A percentile compares a stretch with the other conserved stretches of the same genome.
These are phyloP conservation scores for Hygrophorus russula DNA, from an alignment of 768 basidiomycete species.

Conservation along the genomic window DNA sequence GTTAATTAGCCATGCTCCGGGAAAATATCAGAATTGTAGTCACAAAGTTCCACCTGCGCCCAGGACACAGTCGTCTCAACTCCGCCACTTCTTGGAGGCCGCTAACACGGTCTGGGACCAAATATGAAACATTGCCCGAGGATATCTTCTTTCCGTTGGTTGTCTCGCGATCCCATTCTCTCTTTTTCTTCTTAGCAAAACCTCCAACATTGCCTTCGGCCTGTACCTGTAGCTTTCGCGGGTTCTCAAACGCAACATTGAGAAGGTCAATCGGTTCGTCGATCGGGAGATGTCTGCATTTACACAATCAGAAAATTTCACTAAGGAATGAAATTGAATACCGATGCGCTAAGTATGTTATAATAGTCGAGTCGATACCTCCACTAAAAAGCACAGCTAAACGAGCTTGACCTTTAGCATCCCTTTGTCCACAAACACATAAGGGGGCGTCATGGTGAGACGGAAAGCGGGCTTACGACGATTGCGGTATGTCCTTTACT, in stretches of 20 bases:
- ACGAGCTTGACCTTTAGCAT: conserved; percentile 31
- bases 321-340: conserved; percentile 14
- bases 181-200: conserved; percentile 33
- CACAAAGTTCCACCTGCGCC: conserved; percentile 86
- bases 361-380: conserved; percentile 84
- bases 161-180: conserved; percentile 9
- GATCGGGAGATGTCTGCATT: conserved; percentile 51
- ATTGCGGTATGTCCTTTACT: conserved; percentile 56
- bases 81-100: conserved; percentile 74
- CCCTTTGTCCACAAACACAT: conserved; percentile 3
- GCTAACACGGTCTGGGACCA: conserved; percentile 83
- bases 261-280: conserved; percentile 85
- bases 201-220: conserved; percentile 34
- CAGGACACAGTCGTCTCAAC: conserved; percentile 61
- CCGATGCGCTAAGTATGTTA: conserved; percentile 75
- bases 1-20: neutral
- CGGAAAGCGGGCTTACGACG: conserved; percentile 18
- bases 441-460: neutral
- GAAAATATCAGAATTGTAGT: neutral
- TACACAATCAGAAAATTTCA: conserved; percentile 1
- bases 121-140: conserved; percentile 29
- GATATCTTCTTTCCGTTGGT: neutral
- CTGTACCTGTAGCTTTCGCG: conserved; percentile 54
- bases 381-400: conserved; percentile 91
- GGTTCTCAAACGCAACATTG: conserved; percentile 94